A percentile compares a stretch with the other conserved stretches of the same genome.
Evolutionary conservation across 495 filamentous ascomycete species (phyloP).

Genomic region (Umbilicaria muhlenbergii): DNA sequence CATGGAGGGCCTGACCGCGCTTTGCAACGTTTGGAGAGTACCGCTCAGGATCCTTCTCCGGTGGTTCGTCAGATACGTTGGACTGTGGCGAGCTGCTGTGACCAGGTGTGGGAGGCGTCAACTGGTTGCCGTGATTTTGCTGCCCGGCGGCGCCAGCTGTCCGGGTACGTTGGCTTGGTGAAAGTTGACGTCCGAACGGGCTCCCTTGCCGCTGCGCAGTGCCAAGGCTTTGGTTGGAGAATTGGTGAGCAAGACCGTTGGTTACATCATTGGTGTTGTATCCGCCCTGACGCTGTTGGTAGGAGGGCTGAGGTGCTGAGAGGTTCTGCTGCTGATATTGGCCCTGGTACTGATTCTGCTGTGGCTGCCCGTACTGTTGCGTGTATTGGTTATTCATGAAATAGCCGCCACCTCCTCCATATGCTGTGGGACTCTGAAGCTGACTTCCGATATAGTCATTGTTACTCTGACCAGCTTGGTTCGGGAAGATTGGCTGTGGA

Average conservation of each 20-base stretch:
- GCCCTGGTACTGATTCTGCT: constrained; percentile 50
- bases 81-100: constrained; percentile 16
- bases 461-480: constrained; percentile 37
- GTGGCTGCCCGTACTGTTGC: constrained; percentile 28
- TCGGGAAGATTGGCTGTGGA: constrained; percentile 71
- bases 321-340: constrained; percentile 27
- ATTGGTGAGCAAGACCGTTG: constrained; percentile 82
- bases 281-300: constrained; percentile 18
- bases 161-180: constrained; percentile 58
- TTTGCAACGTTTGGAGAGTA: constrained; percentile 69
- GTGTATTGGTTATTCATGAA: constrained; percentile 52
- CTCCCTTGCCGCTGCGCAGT: constrained; percentile 43
- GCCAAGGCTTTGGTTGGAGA: constrained; percentile 91
- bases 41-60: constrained; percentile 60
- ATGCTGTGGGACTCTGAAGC: constrained; percentile 27
- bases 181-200: constrained; percentile 53
- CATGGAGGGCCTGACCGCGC: constrained; percentile 40
- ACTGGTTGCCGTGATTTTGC: constrained; percentile 45
- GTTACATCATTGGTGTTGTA: constrained; percentile 43
- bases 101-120: constrained; percentile 45
- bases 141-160: constrained; percentile 53
- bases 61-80: constrained; percentile 34
- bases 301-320: constrained; percentile 11
- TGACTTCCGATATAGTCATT: constrained; percentile 34
- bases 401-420: constrained; percentile 38